Conservation (phyloP, 805 yeast species). For the Kazachstania viticola region DNA sequence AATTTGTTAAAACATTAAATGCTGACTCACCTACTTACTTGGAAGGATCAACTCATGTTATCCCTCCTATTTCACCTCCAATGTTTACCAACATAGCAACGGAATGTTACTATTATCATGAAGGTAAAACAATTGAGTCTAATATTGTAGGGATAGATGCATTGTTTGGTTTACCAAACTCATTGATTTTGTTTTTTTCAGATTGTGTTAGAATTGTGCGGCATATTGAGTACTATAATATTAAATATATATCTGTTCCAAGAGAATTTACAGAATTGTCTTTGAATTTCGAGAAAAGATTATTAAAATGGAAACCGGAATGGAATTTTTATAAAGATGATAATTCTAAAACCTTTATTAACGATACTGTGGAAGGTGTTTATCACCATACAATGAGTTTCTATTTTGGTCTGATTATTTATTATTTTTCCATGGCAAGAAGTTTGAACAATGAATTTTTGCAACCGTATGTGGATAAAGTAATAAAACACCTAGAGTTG, state of each 20-base stretch:
- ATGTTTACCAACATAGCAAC: conserved; percentile 34
- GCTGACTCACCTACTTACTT: not conserved
- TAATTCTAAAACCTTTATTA: conserved; percentile 17
- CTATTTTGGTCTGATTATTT: conserved; percentile 58
- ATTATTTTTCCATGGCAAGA: conserved; percentile 54
- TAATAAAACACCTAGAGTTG: conserved; percentile 50
- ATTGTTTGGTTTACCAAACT: conserved; percentile 74
- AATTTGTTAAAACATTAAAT: conserved; percentile 19
- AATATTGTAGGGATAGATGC: conserved; percentile 65
- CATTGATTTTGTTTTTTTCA: conserved; percentile 59
- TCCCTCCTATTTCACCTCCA: conserved; percentile 14
- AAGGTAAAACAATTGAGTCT: conserved; percentile 36
- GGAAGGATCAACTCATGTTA: not conserved
- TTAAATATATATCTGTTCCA: conserved; percentile 15
- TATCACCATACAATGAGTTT: conserved; percentile 75
- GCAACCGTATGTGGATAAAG: conserved; percentile 51
- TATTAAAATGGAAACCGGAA: conserved; percentile 61
- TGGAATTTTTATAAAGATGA: conserved; percentile 45
- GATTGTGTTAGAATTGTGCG: conserved; percentile 60
- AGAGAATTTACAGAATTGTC: conserved; percentile 14
- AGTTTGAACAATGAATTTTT: conserved; percentile 42
- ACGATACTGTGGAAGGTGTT: conserved; percentile 47
- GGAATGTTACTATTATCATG: conserved; percentile 24
- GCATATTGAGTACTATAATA: conserved; percentile 40
- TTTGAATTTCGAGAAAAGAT: conserved; percentile 34